Conservation (phyloP, 106 monocot species). For the Alisma plantagoaquatica region DNA sequence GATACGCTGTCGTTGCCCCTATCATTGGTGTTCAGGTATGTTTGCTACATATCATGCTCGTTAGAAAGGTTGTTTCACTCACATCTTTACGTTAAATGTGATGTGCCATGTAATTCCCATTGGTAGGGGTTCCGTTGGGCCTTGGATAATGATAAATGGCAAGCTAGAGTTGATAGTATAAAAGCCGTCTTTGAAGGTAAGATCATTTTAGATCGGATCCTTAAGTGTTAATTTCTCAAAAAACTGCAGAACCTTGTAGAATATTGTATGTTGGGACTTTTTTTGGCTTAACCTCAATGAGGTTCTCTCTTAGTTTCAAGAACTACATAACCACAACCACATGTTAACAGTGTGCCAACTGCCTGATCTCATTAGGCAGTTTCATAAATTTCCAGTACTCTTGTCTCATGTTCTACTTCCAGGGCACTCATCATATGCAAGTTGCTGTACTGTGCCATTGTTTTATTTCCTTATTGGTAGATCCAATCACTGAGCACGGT, state of each 20-base stretch:
- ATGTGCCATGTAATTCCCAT: not conserved
- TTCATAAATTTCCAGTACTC: too few relatives aligned
- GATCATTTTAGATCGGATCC: too few relatives aligned
- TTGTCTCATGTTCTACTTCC: too few relatives aligned
- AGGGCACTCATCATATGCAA: too few relatives aligned
- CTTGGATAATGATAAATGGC: slow-evolving; percentile 77
- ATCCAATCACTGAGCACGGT: too few relatives aligned
- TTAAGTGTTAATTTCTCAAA: too few relatives aligned
- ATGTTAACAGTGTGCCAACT: too few relatives aligned
- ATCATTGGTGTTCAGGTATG: slow-evolving; percentile 97
- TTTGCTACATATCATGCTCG: too few relatives aligned
- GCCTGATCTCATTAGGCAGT: not conserved
- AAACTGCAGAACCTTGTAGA: not conserved
- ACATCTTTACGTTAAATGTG: not conserved
- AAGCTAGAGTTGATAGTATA: slow-evolving; percentile 80
- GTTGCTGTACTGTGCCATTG: too few relatives aligned
- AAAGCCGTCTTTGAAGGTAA: slow-evolving; percentile 90
- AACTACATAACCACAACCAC: too few relatives aligned
- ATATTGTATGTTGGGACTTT: not conserved
- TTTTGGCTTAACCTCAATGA: too few relatives aligned
- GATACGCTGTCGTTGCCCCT: slow-evolving; percentile 79
- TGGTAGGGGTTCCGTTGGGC: slow-evolving; percentile 87
- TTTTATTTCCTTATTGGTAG: too few relatives aligned
- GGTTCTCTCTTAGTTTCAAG: not conserved
- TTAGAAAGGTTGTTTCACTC: not conserved